phyloP scores from a whole-genome alignment of 2,329 filamentous ascomycete genomes.

The Talaromyces albobiverticillius region DNA sequence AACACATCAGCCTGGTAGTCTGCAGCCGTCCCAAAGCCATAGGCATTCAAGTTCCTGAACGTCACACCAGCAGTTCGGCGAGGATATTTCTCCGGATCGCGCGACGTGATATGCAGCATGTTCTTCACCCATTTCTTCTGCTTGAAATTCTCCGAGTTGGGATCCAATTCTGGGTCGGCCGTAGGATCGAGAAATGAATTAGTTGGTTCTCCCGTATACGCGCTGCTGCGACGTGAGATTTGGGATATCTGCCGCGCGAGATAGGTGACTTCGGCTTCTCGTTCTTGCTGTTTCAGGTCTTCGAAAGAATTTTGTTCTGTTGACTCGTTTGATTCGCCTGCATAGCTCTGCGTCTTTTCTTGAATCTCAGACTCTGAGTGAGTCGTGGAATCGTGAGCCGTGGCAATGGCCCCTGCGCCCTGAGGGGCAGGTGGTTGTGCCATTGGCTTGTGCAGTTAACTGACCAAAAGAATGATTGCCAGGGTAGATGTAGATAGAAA shows the following conservation, averaged over 20 bases:
- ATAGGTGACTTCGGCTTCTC: conserved; percentile 11
- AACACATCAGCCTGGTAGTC: conserved; percentile 46
- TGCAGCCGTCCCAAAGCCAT: conserved; percentile 40
- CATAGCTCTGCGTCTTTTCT: not conserved
- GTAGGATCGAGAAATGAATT: conserved; percentile 37
- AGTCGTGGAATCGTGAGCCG: no score
- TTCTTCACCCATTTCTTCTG: conserved; percentile 46
- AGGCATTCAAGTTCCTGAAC: conserved; percentile 45
- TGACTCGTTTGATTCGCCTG: conserved; percentile 1
- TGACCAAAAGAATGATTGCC: no score
- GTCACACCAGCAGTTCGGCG: conserved; percentile 39
- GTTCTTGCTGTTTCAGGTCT: conserved; percentile 9
- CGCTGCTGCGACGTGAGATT: conserved; percentile 10
- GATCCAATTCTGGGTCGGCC: conserved; percentile 39
- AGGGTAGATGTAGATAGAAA: no score
- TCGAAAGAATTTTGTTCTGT: conserved; percentile 9
- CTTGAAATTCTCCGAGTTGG: conserved; percentile 41
- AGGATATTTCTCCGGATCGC: conserved; percentile 32
- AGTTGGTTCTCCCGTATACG: conserved; percentile 13
- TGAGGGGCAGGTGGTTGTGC: no score
- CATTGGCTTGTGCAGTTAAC: no score
- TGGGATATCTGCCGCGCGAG: conserved; percentile 16
- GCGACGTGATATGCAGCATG: conserved; percentile 30
- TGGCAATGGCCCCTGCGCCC: no score
- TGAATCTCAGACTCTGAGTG: not conserved